phyloP scores from a whole-genome alignment of 148 eudicot species.

The Polygonum maritimum region DNA sequence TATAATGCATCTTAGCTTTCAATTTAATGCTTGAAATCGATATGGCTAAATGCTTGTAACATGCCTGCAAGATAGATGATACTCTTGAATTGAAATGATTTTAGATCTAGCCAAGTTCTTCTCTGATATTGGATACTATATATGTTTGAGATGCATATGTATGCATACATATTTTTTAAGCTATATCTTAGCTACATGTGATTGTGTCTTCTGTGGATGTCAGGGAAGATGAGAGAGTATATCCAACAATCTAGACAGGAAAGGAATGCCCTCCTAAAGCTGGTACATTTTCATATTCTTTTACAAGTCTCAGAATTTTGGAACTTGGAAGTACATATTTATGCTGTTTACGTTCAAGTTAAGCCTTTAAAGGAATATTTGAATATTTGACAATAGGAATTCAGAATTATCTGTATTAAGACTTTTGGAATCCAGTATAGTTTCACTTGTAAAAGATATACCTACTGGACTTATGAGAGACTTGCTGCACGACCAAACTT shows the following conservation, averaged over 20 bases:
- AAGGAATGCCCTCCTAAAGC: constrained; percentile 17
- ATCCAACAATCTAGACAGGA: constrained; percentile 17
- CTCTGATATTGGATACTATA: not conserved
- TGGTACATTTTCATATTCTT: constrained; percentile 11
- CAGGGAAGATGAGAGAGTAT: constrained; percentile 21
- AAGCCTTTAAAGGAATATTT: not conserved
- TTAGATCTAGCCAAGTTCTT: not conserved
- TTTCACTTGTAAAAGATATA: not conserved
- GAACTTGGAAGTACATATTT: not conserved
- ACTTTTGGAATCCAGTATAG: not conserved
- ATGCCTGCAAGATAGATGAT: not conserved
- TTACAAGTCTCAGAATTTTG: not conserved
- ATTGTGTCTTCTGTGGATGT: not conserved
- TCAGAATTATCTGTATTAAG: not conserved
- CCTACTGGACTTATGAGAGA: not conserved
- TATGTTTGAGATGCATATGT: not conserved
- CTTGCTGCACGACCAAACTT: not conserved
- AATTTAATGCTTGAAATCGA: not conserved
- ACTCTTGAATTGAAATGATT: not conserved
- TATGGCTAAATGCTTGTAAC: not conserved
- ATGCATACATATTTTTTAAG: not conserved
- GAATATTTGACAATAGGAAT: not conserved
- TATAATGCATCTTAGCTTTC: not conserved
- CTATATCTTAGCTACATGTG: not conserved
- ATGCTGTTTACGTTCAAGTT: not conserved